These are phyloP conservation scores for Volvariella surrecta DNA, from an alignment of 1,284 basidiomycete species.

Conservation along the genomic window DNA sequence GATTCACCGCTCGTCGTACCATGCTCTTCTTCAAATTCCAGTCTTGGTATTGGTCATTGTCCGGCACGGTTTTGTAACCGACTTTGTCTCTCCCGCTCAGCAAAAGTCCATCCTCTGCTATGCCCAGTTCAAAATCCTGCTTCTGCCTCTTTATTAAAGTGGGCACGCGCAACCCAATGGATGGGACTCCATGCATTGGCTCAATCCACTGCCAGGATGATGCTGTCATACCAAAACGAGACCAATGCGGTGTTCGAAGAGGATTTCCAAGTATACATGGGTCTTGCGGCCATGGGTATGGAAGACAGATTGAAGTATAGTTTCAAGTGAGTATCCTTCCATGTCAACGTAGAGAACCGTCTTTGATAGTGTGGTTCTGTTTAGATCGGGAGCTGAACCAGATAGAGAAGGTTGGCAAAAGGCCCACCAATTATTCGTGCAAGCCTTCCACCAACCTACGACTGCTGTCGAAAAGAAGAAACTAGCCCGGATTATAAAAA, in stretches of 20 bases:
- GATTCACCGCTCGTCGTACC: constrained; percentile 38
- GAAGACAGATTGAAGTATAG: constrained; percentile 52
- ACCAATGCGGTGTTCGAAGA: constrained; percentile 31
- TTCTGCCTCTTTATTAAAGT: constrained; percentile 49
- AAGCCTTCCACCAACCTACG: constrained; percentile 49
- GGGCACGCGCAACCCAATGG: constrained; percentile 53
- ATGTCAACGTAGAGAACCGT: background rate
- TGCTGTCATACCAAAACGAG: constrained; percentile 46
- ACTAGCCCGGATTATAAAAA: constrained; percentile 46
- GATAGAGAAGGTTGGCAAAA: constrained; percentile 56
- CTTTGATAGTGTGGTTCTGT: background rate
- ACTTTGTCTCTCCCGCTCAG: constrained; percentile 57
- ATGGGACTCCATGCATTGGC: constrained; percentile 70
- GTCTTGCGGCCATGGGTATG: constrained; percentile 58
- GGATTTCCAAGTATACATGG: constrained; percentile 42
- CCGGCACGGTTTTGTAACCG: constrained; percentile 72
- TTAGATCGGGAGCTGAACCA: constrained; percentile 33
- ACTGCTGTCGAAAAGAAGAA: constrained; percentile 44
- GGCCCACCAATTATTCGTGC: constrained; percentile 46
- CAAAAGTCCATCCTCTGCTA: constrained; percentile 61
- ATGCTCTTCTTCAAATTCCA: constrained; percentile 36
- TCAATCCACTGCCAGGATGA: constrained; percentile 53
- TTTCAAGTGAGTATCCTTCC: constrained; percentile 25
- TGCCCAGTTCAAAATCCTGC: constrained; percentile 72
- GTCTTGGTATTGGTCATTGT: constrained; percentile 27